phyloP scores from a whole-genome alignment of 2,329 filamentous ascomycete genomes.

The Epichloe glyceriae region DNA sequence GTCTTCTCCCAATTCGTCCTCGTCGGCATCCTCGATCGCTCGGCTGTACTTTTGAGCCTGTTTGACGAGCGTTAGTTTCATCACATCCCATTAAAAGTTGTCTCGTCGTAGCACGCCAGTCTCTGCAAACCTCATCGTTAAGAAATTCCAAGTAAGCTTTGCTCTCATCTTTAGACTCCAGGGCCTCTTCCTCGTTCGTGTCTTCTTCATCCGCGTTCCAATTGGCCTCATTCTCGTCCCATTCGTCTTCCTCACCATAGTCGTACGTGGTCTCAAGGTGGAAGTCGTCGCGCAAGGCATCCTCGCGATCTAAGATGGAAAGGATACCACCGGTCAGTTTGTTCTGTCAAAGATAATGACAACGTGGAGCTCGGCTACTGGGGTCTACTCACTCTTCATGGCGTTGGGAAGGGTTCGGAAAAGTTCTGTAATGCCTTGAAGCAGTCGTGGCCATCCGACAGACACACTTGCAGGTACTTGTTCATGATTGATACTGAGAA shows the following conservation, averaged over 20 bases:
- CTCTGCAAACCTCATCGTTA: constrained; percentile 62
- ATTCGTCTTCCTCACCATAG: constrained; percentile 65
- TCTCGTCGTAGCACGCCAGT: not conserved
- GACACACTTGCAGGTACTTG: constrained; percentile 88
- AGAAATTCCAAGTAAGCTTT: constrained; percentile 92
- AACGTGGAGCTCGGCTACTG: too few relatives aligned
- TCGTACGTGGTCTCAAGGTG: constrained; percentile 51
- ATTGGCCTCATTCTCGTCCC: constrained; percentile 67
- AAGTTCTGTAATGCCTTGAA: constrained; percentile 75
- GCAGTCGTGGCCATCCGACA: constrained; percentile 83
- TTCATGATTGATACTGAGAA: constrained; percentile 66
- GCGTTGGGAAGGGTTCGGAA: constrained; percentile 87
- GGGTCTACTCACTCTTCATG: constrained; percentile 56
- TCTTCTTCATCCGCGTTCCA: constrained; percentile 69
- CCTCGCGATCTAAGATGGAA: constrained; percentile 59
- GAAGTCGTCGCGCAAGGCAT: constrained; percentile 81
- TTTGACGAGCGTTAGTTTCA: not conserved
- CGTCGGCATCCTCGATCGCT: constrained; percentile 54
- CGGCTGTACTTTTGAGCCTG: constrained; percentile 74
- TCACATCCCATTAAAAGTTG: too few relatives aligned
- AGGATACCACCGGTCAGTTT: not conserved
- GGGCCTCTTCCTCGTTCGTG: constrained; percentile 49
- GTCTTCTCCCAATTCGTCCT: constrained; percentile 85
- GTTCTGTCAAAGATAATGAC: not conserved
- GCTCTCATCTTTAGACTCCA: constrained; percentile 75